Conservation (phyloP, 768 basidiomycete species). For the Lactifluus hygrophoroides region DNA sequence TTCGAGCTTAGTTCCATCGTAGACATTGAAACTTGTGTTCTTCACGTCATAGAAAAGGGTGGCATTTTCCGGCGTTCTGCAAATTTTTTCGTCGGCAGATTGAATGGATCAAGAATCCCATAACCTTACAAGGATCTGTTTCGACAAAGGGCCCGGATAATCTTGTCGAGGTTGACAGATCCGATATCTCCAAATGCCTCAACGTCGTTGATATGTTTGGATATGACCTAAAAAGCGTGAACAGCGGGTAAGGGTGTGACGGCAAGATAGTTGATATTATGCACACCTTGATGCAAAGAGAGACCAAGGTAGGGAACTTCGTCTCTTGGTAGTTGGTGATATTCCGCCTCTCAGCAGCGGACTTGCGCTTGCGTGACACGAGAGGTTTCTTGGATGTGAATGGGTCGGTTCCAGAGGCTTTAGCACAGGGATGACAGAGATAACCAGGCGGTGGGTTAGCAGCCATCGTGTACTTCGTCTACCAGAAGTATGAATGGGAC, state of each 20-base stretch:
- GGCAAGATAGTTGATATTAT: not conserved
- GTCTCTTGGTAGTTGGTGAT: slow-evolving; percentile 63
- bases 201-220: slow-evolving; percentile 80
- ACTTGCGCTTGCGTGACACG: slow-evolving; percentile 51
- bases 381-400: slow-evolving; percentile 86
- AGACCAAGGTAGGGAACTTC: slow-evolving; percentile 60
- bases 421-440: slow-evolving; percentile 80
- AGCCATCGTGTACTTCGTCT: slow-evolving; percentile 86
- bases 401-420: slow-evolving; percentile 67
- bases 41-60: slow-evolving; percentile 74
- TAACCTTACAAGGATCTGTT: slow-evolving; percentile 65
- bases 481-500: not conserved
- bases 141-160: slow-evolving; percentile 74
- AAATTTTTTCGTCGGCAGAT: not conserved
- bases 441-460: slow-evolving; percentile 63
- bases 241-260: not conserved
- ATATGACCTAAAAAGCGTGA: slow-evolving; percentile 52
- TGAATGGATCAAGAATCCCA: not conserved
- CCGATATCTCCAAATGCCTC: slow-evolving; percentile 88
- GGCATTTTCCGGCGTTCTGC: slow-evolving; percentile 70
- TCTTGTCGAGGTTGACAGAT: slow-evolving; percentile 70
- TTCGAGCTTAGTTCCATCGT: slow-evolving; percentile 78
- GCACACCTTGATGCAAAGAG: slow-evolving; percentile 71
- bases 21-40: slow-evolving; percentile 62
- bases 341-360: slow-evolving; percentile 56